These are phyloP conservation scores for Aspergillus sparsus DNA, from an alignment of 495 filamentous ascomycete genomes.

Conservation along the genomic window DNA sequence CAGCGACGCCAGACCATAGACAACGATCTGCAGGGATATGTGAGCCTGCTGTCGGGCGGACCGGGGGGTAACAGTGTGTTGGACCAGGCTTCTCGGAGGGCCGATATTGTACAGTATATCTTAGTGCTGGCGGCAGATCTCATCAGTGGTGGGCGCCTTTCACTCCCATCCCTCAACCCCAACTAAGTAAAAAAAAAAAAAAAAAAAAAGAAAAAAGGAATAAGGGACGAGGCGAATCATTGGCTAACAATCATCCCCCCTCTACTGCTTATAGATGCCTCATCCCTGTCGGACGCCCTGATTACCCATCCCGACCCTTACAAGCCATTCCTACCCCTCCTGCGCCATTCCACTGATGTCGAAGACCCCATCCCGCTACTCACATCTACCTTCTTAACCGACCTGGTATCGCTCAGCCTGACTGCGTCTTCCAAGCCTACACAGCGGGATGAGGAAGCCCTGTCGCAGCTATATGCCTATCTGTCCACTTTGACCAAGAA, in stretches of 20 bases:
- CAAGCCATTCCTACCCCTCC: slow-evolving; percentile 80
- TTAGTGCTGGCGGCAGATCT: slow-evolving; percentile 86
- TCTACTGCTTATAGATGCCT: slow-evolving; percentile 60
- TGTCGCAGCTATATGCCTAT: slow-evolving; percentile 85
- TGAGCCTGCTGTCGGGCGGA: slow-evolving; percentile 73
- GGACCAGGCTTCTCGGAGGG: slow-evolving; percentile 72
- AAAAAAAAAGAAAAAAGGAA: too few species aligned
- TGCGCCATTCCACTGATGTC: slow-evolving; percentile 74
- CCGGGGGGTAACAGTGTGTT: slow-evolving; percentile 73
- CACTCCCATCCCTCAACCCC: not conserved
- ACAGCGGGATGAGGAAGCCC: slow-evolving; percentile 66
- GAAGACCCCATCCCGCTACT: slow-evolving; percentile 89
- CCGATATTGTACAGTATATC: slow-evolving; percentile 92
- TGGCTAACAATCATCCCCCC: not conserved
- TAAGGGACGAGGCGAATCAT: not conserved
- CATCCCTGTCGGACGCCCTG: slow-evolving; percentile 71
- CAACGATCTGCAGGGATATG: slow-evolving; percentile 74
- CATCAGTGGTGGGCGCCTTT: slow-evolving; percentile 66
- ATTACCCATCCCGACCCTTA: slow-evolving; percentile 75
- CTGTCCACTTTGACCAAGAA: slow-evolving; percentile 77
- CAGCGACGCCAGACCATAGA: slow-evolving; percentile 82
- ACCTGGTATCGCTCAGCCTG: slow-evolving; percentile 72
- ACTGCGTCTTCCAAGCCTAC: slow-evolving; percentile 55
- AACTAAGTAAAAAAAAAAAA: too few species aligned
- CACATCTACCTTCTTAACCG: slow-evolving; percentile 83